Percentiles rank a stretch among this genome's conserved stretches.
Conservation (phyloP, 768 basidiomycete species). For the Hericium alpestre region DNA sequence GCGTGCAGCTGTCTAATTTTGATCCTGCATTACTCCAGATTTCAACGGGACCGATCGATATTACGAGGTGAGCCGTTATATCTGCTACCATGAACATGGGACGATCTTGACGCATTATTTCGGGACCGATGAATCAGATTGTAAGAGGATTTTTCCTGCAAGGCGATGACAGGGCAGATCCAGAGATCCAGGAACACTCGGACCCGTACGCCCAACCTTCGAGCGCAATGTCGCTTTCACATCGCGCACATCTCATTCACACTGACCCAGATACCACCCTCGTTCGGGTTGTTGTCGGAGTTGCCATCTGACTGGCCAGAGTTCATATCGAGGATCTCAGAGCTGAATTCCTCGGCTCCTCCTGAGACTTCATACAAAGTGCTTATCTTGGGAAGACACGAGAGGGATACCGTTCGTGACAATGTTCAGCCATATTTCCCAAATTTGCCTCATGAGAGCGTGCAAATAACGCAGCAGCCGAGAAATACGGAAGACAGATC, state of each 20-base stretch:
- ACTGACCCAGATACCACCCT: neutral
- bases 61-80: neutral
- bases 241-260: neutral
- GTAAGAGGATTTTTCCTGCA: slow-evolving; percentile 8
- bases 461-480: neutral
- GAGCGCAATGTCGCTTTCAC: neutral
- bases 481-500: neutral
- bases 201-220: slow-evolving; percentile 2
- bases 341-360: neutral
- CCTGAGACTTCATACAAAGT: neutral
- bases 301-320: slow-evolving; percentile 2
- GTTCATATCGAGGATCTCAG: neutral
- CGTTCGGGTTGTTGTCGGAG: slow-evolving; percentile 2
- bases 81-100: neutral
- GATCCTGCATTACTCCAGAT: too few species aligned
- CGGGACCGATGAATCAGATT: neutral
- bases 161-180: neutral
- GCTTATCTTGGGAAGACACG: neutral
- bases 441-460: neutral
- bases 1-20: too few species aligned
- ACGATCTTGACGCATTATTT: too few species aligned
- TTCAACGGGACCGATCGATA: neutral
- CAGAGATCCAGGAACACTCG: neutral
- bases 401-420: slow-evolving; percentile 1
- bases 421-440: neutral